Conservation (phyloP, 768 basidiomycete species). For the Russula virescens region DNA sequence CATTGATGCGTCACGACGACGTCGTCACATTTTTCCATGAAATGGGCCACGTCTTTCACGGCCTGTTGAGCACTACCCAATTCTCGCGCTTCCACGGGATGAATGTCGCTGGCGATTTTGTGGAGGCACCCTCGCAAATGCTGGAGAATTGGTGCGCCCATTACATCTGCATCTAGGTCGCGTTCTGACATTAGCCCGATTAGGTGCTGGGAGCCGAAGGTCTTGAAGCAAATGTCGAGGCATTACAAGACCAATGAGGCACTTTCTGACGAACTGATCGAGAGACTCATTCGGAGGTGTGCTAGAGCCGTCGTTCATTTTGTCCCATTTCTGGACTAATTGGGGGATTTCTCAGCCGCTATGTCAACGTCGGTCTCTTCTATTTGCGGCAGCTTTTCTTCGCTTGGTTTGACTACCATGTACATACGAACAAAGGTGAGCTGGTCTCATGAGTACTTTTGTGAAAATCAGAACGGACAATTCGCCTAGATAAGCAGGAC, state of each 20-base stretch:
- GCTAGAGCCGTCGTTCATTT: constrained; percentile 7
- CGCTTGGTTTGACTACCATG: constrained; percentile 69
- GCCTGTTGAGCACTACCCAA: constrained; percentile 59
- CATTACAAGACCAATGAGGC: constrained; percentile 74
- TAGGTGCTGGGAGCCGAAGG: constrained; percentile 79
- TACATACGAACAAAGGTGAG: constrained; percentile 63
- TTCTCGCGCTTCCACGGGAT: constrained; percentile 82
- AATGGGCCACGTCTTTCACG: constrained; percentile 56
- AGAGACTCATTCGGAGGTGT: constrained; percentile 74
- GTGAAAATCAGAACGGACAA: not conserved
- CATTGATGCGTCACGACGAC: constrained; percentile 81
- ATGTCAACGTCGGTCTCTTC: constrained; percentile 77
- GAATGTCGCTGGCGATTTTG: constrained; percentile 73
- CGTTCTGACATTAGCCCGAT: not conserved
- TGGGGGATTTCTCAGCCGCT: constrained; percentile 32
- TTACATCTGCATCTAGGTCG: not conserved
- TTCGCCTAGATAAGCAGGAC: constrained; percentile 48
- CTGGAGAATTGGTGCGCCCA: constrained; percentile 71
- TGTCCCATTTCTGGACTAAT: not conserved
- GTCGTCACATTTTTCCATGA: constrained; percentile 92
- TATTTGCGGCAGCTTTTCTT: constrained; percentile 84
- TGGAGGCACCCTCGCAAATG: constrained; percentile 91
- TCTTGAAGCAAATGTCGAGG: constrained; percentile 70
- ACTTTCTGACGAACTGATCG: constrained; percentile 64
- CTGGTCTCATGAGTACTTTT: not conserved